Percentiles rank a stretch among this genome's conserved stretches.
phyloP scores from a whole-genome alignment of 305 asterid genomes.

The Solanum hybrid region DNA sequence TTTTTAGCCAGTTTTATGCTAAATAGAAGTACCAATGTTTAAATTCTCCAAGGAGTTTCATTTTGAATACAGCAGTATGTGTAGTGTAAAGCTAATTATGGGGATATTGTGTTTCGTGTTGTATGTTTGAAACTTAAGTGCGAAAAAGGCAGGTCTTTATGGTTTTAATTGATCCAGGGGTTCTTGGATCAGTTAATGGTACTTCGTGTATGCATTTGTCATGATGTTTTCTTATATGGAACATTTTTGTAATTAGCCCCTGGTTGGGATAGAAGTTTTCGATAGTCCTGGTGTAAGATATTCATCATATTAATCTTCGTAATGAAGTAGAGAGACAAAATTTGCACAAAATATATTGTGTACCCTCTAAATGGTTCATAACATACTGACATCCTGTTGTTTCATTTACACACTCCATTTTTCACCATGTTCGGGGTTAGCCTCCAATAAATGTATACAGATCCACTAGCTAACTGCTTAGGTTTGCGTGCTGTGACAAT shows the following conservation, averaged over 20 bases:
- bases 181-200: background rate
- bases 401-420: background rate
- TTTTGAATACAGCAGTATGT: background rate
- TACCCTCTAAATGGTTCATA: background rate
- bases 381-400: background rate
- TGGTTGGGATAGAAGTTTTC: background rate
- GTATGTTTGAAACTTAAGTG: background rate
- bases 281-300: background rate
- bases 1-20: background rate
- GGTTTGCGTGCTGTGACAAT: background rate
- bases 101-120: background rate
- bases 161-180: background rate
- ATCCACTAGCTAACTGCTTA: background rate
- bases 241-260: background rate
- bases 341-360: background rate
- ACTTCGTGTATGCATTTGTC: background rate
- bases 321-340: background rate
- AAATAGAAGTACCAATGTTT: background rate
- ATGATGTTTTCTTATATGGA: background rate
- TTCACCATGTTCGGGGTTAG: background rate
- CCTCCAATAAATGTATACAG: background rate
- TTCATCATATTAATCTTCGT: background rate
- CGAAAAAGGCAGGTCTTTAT: background rate
- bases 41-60: background rate
- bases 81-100: background rate